Conservation (phyloP, 345 rosid genomes). For the Hibiscus syriacus region DNA sequence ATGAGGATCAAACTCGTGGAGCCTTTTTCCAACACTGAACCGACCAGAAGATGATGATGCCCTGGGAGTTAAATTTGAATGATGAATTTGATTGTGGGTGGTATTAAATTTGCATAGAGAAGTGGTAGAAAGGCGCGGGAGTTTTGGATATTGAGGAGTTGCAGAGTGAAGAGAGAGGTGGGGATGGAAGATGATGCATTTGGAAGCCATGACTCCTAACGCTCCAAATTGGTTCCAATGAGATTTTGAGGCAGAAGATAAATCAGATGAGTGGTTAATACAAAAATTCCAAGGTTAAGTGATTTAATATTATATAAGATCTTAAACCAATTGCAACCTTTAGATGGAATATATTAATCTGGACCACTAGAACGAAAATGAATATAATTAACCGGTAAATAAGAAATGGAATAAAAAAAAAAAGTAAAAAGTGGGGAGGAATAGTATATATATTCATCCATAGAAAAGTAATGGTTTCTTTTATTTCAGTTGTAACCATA, state of each 20-base stretch:
- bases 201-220: conserved; percentile 40
- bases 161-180: conserved; percentile 17
- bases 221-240: conserved; percentile 8
- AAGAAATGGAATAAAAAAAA: background rate
- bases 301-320: background rate
- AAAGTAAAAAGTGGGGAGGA: background rate
- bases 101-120: background rate
- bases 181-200: conserved; percentile 35
- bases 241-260: conserved; percentile 25
- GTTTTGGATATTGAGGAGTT: conserved; percentile 12
- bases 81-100: background rate
- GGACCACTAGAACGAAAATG: background rate
- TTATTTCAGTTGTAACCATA: background rate
- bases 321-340: background rate
- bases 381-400: too few relatives aligned
- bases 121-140: background rate
- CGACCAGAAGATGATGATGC: conserved; percentile 18
- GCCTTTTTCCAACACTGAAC: conserved; percentile 11
- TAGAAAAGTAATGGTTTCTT: background rate
- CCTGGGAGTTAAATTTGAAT: conserved; percentile 21
- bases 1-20: conserved; percentile 33
- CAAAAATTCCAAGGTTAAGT: background rate
- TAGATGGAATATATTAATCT: background rate
- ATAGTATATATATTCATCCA: background rate
- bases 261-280: conserved; percentile 4